Conservation (phyloP, 805 yeast genomes). For the Wickerhamiella qilinensis region DNA sequence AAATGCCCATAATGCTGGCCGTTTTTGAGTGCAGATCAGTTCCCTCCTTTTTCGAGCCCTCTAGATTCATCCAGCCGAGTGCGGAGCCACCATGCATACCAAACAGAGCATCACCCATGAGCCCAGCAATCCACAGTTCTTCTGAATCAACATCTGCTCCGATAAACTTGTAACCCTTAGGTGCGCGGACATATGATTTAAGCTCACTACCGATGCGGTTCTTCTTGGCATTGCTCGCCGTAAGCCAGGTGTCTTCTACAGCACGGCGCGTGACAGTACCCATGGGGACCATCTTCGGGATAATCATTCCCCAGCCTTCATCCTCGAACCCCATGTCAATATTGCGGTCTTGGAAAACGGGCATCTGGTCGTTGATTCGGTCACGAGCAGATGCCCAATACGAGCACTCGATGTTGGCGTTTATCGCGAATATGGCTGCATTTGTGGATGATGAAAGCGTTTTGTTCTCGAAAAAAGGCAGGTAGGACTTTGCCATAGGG, state of each 20-base stretch:
- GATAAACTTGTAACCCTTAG: conserved; percentile 75
- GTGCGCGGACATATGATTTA: conserved; percentile 74
- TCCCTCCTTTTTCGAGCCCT: conserved; percentile 80
- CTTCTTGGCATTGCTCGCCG: conserved; percentile 86
- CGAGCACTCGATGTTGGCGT: conserved; percentile 63
- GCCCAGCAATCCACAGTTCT: conserved; percentile 93
- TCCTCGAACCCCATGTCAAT: conserved; percentile 11
- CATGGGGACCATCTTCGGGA: conserved; percentile 80
- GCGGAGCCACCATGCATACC: conserved; percentile 91
- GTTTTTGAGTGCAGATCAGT: conserved; percentile 94
- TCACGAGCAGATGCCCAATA: conserved; percentile 90
- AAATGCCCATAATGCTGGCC: conserved; percentile 74
- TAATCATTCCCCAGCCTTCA: conserved; percentile 43
- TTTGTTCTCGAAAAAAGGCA: conserved; percentile 57
- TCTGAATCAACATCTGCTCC: conserved; percentile 99
- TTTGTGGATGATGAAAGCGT: conserved; percentile 52
- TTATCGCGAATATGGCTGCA: conserved; percentile 60
- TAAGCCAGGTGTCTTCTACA: conserved; percentile 93
- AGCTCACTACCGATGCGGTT: conserved; percentile 84
- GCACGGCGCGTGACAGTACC: conserved; percentile 95
- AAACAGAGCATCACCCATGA: conserved; percentile 84
- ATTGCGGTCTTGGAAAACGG: conserved; percentile 35
- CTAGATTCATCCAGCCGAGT: conserved; percentile 97
- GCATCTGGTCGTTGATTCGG: conserved; percentile 72
- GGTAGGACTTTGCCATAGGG: conserved; percentile 61